A percentile compares a stretch with the other conserved stretches of the same genome.
These are phyloP conservation scores for Neonectria sp. DNA, from an alignment of 2,329 filamentous ascomycete genomes.

Conservation along the genomic window DNA sequence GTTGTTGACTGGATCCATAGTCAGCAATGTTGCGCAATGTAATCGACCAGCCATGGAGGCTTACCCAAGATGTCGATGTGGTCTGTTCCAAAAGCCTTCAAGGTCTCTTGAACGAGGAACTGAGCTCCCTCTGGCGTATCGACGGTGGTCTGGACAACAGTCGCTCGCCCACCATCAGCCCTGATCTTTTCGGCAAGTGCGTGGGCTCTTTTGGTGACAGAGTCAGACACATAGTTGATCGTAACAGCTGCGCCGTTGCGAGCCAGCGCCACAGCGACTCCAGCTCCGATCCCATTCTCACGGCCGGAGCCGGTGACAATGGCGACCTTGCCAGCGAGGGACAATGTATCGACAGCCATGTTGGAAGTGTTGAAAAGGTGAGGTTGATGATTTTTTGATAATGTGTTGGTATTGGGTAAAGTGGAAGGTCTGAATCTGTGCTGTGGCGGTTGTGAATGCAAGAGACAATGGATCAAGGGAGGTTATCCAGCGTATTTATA, in stretches of 20 bases:
- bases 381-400: not conserved
- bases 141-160: conserved; percentile 54
- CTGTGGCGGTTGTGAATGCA: too few relatives aligned
- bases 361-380: not conserved
- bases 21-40: accelerated
- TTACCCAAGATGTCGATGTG: conserved; percentile 60
- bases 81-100: conserved; percentile 52
- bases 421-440: not conserved
- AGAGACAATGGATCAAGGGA: not conserved
- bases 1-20: conserved; percentile 54
- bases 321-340: conserved; percentile 58
- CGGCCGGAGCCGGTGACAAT: conserved; percentile 62
- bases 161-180: conserved; percentile 48
- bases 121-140: conserved; percentile 50
- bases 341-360: conserved; percentile 55
- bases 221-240: conserved; percentile 58
- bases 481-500: not conserved
- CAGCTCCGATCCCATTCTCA: conserved; percentile 61
- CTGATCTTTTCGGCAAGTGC: conserved; percentile 48
- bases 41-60: not conserved
- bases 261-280: conserved; percentile 57
- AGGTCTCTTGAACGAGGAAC: conserved; percentile 53
- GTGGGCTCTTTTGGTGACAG: conserved; percentile 48
- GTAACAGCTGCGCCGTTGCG: conserved; percentile 58
- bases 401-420: not conserved